These are phyloP conservation scores for Pestalotiopsis sp. DNA, from an alignment of 2,329 filamentous ascomycete species.

Conservation along the genomic window DNA sequence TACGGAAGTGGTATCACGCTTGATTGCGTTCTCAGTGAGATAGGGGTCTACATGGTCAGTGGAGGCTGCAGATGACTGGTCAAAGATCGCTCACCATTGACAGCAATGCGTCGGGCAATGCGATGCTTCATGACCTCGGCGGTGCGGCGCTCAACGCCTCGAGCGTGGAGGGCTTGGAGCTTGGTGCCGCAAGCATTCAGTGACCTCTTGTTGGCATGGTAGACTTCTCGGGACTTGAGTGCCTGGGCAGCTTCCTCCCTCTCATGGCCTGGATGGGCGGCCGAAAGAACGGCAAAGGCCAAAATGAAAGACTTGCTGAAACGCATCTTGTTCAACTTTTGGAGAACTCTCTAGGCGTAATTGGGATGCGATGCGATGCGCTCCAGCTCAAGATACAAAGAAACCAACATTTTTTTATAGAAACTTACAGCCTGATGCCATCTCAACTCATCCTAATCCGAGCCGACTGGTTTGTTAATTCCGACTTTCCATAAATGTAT, in stretches of 20 bases:
- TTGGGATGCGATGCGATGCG: not conserved
- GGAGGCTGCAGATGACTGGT: not conserved
- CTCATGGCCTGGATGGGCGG: constrained; percentile 11
- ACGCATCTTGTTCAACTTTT: constrained; percentile 1
- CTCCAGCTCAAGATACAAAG: not conserved
- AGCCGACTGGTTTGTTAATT: not conserved
- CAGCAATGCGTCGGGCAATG: constrained; percentile 6
- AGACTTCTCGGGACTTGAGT: not conserved
- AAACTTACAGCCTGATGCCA: not conserved
- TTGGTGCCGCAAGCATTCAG: constrained; percentile 1
- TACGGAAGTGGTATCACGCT: constrained; percentile 7
- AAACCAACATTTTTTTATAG: not conserved
- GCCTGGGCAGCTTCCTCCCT: not conserved
- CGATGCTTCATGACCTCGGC: constrained; percentile 3
- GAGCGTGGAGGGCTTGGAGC: not conserved
- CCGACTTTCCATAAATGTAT: not conserved
- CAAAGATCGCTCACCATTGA: not conserved
- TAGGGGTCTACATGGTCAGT: not conserved
- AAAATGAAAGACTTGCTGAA: constrained; percentile 1
- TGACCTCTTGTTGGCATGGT: constrained; percentile 2
- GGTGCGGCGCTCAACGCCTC: constrained; percentile 1
- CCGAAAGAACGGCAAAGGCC: not conserved
- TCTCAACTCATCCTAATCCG: not conserved
- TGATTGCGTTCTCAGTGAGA: not conserved
- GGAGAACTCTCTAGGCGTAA: not conserved